Percentiles rank a stretch among this genome's conserved stretches.
Evolutionary conservation across 805 yeast species (phyloP).

Genomic region (Saccharomyces mikatae): DNA sequence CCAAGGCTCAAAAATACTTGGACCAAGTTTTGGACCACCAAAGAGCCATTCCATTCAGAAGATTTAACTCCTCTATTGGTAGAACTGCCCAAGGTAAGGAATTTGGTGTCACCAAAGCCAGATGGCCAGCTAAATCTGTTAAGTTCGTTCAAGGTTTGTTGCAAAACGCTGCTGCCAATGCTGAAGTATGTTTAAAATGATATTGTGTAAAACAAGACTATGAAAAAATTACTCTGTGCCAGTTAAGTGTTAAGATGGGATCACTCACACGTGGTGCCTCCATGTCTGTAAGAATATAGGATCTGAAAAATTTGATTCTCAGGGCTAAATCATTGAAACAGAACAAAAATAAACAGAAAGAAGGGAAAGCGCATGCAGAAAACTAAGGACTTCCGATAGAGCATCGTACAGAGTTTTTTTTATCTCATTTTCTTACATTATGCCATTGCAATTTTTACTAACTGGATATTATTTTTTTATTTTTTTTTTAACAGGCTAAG

Average conservation of each 20-base stretch:
- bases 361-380: neutral
- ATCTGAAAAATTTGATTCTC: neutral
- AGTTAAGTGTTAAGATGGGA: neutral
- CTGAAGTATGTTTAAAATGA: slow-evolving; percentile 50
- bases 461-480: neutral
- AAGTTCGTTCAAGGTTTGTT: slow-evolving; percentile 89
- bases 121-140: slow-evolving; percentile 99
- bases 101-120: slow-evolving; percentile 98
- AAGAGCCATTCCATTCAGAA: slow-evolving; percentile 99
- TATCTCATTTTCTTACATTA: neutral
- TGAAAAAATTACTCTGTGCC: neutral
- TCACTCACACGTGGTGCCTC: neutral
- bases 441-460: neutral
- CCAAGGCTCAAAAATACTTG: slow-evolving; percentile 92
- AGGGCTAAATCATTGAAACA: neutral
- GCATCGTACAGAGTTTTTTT: neutral
- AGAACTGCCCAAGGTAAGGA: slow-evolving; percentile 99
- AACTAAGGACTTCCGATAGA: neutral
- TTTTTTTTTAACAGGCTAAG: slow-evolving; percentile 48
- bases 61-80: slow-evolving; percentile 93
- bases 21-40: slow-evolving; percentile 94
- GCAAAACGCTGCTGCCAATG: slow-evolving; percentile 97
- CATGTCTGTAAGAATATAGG: neutral
- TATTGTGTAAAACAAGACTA: neutral
- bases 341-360: neutral